These are phyloP conservation scores for Lepidopterella palustris DNA, from an alignment of 495 filamentous ascomycete species.

Conservation along the genomic window DNA sequence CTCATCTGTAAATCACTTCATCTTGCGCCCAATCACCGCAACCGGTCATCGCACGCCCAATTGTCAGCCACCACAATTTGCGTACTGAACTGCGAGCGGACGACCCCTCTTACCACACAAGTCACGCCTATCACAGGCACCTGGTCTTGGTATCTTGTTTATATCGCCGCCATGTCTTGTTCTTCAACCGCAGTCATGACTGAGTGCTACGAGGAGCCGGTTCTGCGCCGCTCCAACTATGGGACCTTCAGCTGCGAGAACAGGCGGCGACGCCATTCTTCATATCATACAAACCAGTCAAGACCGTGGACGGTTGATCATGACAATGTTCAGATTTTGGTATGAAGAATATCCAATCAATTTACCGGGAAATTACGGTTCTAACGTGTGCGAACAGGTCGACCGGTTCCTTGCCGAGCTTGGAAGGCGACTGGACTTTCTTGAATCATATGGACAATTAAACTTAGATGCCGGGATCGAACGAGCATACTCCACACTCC, in stretches of 20 bases:
- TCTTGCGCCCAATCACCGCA: neutral
- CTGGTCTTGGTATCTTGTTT: neutral
- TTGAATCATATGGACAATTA: constrained; percentile 80
- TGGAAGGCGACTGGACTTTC: constrained; percentile 75
- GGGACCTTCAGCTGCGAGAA: constrained; percentile 18
- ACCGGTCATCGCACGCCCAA: neutral
- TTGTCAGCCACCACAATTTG: constrained; percentile 1
- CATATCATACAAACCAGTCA: constrained; percentile 18
- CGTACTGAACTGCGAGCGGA: neutral
- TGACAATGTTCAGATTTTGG: constrained; percentile 28
- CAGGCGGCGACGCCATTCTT: constrained; percentile 23
- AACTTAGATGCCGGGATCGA: constrained; percentile 76
- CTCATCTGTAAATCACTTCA: neutral
- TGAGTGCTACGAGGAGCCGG: constrained; percentile 20
- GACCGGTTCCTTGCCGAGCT: constrained; percentile 87
- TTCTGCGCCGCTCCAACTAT: constrained; percentile 6
- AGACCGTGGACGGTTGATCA: constrained; percentile 20
- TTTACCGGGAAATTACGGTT: neutral
- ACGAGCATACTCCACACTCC: constrained; percentile 74
- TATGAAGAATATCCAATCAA: constrained; percentile 7
- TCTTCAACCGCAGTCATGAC: constrained; percentile 21
- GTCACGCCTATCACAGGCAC: neutral
- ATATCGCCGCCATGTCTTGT: constrained; percentile 20
- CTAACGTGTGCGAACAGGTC: constrained; percentile 47
- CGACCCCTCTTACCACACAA: neutral